Conservation (phyloP, 192 early-diverging fungal genomes). For the Coemansia brasiliensis region DNA sequence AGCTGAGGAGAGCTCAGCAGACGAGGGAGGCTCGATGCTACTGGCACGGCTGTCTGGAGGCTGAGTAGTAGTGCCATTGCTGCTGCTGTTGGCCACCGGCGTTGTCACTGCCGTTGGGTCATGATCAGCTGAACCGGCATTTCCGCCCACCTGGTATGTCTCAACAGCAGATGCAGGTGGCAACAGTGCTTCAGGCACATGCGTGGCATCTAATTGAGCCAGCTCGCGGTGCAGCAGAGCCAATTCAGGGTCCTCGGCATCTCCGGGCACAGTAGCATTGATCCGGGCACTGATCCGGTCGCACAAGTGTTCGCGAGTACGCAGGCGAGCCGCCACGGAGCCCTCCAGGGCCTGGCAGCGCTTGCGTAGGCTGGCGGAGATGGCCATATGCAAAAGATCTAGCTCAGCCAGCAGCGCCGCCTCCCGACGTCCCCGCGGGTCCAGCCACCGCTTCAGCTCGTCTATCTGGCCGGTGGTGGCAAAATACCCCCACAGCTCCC, state of each 20-base stretch:
- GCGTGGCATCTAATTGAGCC: constrained; percentile 15
- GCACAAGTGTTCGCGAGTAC: constrained; percentile 24
- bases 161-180: constrained; percentile 27
- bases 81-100: background rate
- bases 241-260: constrained; percentile 6
- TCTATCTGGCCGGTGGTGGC: constrained; percentile 63
- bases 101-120: background rate
- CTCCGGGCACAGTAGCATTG: background rate
- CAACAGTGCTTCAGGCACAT: constrained; percentile 21
- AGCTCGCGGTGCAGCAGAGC: constrained; percentile 22
- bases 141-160: background rate
- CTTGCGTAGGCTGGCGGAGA: constrained; percentile 60
- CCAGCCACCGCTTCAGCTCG: constrained; percentile 69
- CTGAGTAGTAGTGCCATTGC: background rate
- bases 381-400: constrained; percentile 45
- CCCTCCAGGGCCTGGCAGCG: constrained; percentile 52
- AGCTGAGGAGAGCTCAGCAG: constrained; percentile 7
- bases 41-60: constrained; percentile 26
- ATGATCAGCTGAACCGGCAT: background rate
- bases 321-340: constrained; percentile 19
- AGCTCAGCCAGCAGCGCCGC: constrained; percentile 61
- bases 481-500: constrained; percentile 57
- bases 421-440: constrained; percentile 77
- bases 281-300: constrained; percentile 22
- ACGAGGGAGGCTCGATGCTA: constrained; percentile 26